These are phyloP conservation scores for Pinus taeda DNA, from an alignment of 75 land plant species.

Conservation along the genomic window DNA sequence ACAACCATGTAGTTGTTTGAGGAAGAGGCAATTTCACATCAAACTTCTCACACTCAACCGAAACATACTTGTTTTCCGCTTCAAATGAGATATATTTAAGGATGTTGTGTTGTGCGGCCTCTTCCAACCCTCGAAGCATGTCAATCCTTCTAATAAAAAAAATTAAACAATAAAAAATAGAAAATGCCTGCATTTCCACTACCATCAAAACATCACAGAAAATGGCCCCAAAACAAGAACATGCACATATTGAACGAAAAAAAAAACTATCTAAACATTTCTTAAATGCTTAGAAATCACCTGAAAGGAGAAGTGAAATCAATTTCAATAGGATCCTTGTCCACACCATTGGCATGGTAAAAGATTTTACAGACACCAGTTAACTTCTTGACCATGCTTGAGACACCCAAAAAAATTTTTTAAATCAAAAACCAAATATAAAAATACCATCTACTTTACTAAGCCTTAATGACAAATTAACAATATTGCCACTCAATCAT, in stretches of 20 bases:
- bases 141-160: conserved; percentile 71
- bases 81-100: conserved; percentile 71
- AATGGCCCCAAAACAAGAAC: not conserved
- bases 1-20: conserved; percentile 78
- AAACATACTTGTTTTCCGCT: conserved; percentile 70
- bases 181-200: not conserved
- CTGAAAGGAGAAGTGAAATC: conserved; percentile 98
- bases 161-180: no score
- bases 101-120: conserved; percentile 54
- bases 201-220: not conserved
- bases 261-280: not conserved
- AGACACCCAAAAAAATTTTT: not conserved
- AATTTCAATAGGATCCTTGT: conserved; percentile 84
- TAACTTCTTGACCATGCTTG: conserved; percentile 93
- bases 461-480: not conserved
- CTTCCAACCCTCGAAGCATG: conserved; percentile 83
- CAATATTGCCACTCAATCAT: not conserved
- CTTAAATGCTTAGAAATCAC: conserved; percentile 18
- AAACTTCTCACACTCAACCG: conserved; percentile 58
- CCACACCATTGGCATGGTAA: conserved; percentile 81
- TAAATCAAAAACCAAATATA: not conserved
- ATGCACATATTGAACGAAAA: not conserved
- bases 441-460: not conserved
- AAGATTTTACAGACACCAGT: conserved; percentile 87
- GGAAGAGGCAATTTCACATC: conserved; percentile 93